phyloP scores from a whole-genome alignment of 306 rosid species.

The Rosa lucieae region DNA sequence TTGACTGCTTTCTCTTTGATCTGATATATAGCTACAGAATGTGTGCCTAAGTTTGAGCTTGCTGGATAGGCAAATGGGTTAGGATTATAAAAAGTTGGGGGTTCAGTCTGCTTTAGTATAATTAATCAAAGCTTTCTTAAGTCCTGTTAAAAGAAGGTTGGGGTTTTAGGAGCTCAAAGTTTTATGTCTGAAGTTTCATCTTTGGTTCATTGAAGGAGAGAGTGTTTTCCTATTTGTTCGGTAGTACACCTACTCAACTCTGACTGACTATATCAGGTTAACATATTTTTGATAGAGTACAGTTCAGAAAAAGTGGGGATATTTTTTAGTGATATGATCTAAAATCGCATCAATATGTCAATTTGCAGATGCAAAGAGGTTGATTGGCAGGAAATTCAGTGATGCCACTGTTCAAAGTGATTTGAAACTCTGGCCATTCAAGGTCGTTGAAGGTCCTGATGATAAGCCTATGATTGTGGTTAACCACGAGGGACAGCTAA shows the following conservation, averaged over 20 bases:
- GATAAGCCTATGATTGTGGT: constrained; percentile 3
- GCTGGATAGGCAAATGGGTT: too few relatives aligned
- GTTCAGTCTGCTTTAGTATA: too few relatives aligned
- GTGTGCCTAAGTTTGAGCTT: neutral
- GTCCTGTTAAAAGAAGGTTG: too few relatives aligned
- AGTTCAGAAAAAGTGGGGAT: neutral
- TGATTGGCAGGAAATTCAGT: constrained; percentile 6
- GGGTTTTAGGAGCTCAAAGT: neutral
- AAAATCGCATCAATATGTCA: neutral
- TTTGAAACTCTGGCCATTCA: neutral
- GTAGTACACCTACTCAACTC: neutral
- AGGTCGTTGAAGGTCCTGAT: constrained; percentile 1
- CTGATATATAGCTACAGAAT: too few relatives aligned
- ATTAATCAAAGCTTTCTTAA: neutral
- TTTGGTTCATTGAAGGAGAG: neutral
- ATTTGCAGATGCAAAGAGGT: constrained; percentile 1
- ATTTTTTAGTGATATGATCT: neutral
- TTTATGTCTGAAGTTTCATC: neutral
- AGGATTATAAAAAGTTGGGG: neutral
- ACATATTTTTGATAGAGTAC: neutral
- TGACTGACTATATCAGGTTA: neutral
- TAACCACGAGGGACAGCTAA: neutral
- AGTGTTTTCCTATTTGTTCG: too few relatives aligned
- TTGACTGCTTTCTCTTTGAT: too few relatives aligned
- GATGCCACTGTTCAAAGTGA: neutral